Conservation (phyloP, 2,329 filamentous ascomycete genomes). For the Botrytis fragariae region DNA sequence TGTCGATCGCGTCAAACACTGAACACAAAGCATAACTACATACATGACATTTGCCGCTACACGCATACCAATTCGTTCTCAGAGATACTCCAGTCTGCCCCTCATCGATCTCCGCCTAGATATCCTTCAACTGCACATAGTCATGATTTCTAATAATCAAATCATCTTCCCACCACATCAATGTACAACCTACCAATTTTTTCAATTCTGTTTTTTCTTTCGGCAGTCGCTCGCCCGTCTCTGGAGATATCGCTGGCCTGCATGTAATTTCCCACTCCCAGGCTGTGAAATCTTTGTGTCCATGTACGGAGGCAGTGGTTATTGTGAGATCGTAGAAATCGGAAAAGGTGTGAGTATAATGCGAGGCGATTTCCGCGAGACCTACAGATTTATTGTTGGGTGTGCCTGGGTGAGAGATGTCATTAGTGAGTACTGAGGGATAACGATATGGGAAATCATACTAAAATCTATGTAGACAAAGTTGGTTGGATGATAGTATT, state of each 20-base stretch:
- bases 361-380: background rate
- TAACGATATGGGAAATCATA: background rate
- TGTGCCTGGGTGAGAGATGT: background rate
- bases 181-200: background rate
- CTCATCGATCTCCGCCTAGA: background rate
- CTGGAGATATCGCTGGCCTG: background rate
- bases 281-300: constrained; percentile 13
- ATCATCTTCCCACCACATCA: constrained; percentile 17
- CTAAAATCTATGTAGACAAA: constrained; percentile 16
- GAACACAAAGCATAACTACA: background rate
- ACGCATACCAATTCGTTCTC: background rate
- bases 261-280: constrained; percentile 6
- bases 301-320: background rate
- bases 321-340: background rate
- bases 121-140: constrained; percentile 8
- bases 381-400: background rate
- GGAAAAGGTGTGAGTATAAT: background rate
- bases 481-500: constrained; percentile 11
- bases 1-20: background rate
- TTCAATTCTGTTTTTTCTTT: background rate
- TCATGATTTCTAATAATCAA: constrained; percentile 10
- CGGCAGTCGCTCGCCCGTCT: background rate
- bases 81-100: no score
- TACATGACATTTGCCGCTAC: background rate
- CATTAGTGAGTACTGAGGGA: no score